Base-by-base conservation (phyloP, 306 rosid genomes). In the Dalbergia cochinchinensis region DNA sequence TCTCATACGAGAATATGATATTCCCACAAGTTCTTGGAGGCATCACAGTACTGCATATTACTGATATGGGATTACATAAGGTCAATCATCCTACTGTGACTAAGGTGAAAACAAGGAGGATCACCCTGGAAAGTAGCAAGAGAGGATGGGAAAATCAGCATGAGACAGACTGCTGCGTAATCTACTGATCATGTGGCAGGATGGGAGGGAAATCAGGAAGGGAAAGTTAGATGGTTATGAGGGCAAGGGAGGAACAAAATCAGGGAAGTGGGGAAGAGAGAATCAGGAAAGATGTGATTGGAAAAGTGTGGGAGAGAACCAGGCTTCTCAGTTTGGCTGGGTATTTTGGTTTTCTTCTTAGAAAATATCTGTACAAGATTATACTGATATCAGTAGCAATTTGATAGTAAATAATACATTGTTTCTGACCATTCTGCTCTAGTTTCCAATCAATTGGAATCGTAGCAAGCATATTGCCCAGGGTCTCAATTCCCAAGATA, bases 391-490 rank as follows among this genome's bases (percentile, higher is more conserved):
- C 55, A 50, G 22, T 61, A 22, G 37, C 66, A 80, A 10, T 22
- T 53, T 22, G 41, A 42, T 20, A 14, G 45, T 41, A 62, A 51
- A 39, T 64, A 42, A 4, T 80, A 48, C 14, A 20, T 39, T n/a
- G 59, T 72, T 71, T 72, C 67, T 3, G 60, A 64, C 48, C 60
- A 39, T 50, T 72, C 55, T 51, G 18, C 67, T 80, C 60, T 58
- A 20, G 67, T 54, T 73, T 31, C 14, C 22, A 54, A 39, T 7
- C 39, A 53, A 20, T 20, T 58, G 34, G 14, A 4, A 37, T 37
- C 7, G 1, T 37, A 6, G 41, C 41, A 37, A 0, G n/a, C 33
- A 19, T 57, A 22, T 20, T 22, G 65, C 3, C 31, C 66, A 61
- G 22, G 66, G 4, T 20, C 26, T 26, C 31, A 26, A 26, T 26